Evolutionary conservation across 1,284 basidiomycete genomes (phyloP).

Genomic region (Megacollybia platyphylla): DNA sequence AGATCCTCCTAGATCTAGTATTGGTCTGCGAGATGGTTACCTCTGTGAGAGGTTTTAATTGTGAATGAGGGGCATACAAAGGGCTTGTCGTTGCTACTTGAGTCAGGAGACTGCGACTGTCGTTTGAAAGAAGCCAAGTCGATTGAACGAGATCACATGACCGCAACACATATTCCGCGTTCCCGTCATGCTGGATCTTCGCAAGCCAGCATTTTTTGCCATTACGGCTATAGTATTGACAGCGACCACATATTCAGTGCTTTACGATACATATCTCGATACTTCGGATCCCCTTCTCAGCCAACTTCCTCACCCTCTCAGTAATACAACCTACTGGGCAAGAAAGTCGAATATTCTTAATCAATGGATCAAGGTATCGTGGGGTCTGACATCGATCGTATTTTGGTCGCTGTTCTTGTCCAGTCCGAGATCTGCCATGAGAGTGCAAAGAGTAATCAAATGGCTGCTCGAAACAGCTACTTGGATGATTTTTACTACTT

Average conservation of each 20-base stretch:
- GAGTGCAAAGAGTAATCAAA: constrained; percentile 31
- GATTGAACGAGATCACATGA: neutral
- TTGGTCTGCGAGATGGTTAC: too few species aligned
- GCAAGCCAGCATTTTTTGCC: constrained; percentile 16
- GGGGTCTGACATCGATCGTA: constrained; percentile 76
- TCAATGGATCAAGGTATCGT: constrained; percentile 75
- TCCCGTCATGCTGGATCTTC: constrained; percentile 16
- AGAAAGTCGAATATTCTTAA: constrained; percentile 78
- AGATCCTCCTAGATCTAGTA: too few species aligned
- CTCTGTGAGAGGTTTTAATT: too few species aligned
- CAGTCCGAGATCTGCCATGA: constrained; percentile 35
- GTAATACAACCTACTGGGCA: constrained; percentile 66
- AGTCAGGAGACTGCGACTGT: too few species aligned
- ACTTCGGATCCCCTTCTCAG: constrained; percentile 61
- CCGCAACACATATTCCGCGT: neutral
- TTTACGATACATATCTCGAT: constrained; percentile 42
- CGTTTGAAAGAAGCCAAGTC: too few species aligned
- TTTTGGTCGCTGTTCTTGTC: constrained; percentile 45
- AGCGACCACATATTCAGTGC: constrained; percentile 28
- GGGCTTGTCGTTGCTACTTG: too few species aligned
- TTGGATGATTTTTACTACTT: constrained; percentile 72
- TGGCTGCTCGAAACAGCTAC: constrained; percentile 54
- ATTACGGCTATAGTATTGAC: constrained; percentile 19
- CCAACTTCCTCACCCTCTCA: constrained; percentile 54
- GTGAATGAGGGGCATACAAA: too few species aligned